phyloP scores from a whole-genome alignment of 2,329 filamentous ascomycete genomes.

The Ceratocystis smalleyi region DNA sequence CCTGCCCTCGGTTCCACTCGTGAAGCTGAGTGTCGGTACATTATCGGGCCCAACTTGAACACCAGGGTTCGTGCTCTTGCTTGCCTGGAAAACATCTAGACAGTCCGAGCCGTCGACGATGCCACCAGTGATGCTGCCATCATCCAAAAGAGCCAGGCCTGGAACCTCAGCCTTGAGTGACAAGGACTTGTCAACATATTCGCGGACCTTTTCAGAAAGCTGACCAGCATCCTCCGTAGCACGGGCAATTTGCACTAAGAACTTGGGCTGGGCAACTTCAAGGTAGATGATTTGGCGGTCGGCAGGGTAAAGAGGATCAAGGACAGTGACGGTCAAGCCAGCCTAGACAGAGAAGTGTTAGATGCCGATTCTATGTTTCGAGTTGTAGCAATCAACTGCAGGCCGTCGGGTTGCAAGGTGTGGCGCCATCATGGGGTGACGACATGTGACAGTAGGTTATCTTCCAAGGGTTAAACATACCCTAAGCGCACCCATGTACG shows the following conservation, averaged over 20 bases:
- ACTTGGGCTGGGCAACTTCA: slow-evolving; percentile 59
- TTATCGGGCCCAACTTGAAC: slow-evolving; percentile 78
- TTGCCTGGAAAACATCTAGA: slow-evolving; percentile 38
- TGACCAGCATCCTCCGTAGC: slow-evolving; percentile 47
- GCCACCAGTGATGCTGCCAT: slow-evolving; percentile 59
- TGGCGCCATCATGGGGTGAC: background rate
- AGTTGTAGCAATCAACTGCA: background rate
- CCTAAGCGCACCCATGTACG: slow-evolving; percentile 59
- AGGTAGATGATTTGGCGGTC: slow-evolving; percentile 42
- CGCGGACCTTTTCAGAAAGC: slow-evolving; percentile 32
- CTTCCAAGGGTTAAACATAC: slow-evolving; percentile 16
- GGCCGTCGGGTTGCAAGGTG: too few relatives aligned
- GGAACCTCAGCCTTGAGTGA: slow-evolving; percentile 60
- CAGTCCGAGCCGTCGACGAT: slow-evolving; percentile 49
- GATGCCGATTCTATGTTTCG: background rate
- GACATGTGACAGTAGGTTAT: background rate
- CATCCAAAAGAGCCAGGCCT: slow-evolving; percentile 52
- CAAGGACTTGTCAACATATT: slow-evolving; percentile 59
- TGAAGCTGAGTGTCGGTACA: slow-evolving; percentile 59
- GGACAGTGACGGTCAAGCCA: slow-evolving; percentile 47
- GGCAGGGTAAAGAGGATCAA: slow-evolving; percentile 73
- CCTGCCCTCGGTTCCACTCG: slow-evolving; percentile 57
- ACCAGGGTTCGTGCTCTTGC: slow-evolving; percentile 42
- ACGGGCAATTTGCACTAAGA: slow-evolving; percentile 57
- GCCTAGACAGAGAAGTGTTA: slow-evolving; percentile 23